Percentiles rank a stretch among this genome's conserved stretches.
Conservation (phyloP, 2,329 filamentous ascomycete genomes). For the Phyllosticta citribraziliensis region DNA sequence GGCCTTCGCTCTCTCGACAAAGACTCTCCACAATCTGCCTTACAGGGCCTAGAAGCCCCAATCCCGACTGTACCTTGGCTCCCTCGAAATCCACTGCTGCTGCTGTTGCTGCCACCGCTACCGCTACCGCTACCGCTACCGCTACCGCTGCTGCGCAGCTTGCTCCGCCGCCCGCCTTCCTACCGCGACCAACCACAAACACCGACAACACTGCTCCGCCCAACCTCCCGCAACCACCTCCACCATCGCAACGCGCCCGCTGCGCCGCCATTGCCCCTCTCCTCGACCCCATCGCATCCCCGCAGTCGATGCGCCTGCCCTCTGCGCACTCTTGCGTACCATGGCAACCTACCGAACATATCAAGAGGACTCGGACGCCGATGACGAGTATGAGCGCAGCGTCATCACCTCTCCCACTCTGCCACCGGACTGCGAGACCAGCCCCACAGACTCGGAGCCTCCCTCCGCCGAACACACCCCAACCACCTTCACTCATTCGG, state of each 20-base stretch:
- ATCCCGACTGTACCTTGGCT: background rate
- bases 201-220: conserved; percentile 5
- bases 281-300: background rate
- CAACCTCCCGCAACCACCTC: background rate
- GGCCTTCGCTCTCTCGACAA: background rate
- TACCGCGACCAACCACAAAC: conserved; percentile 2
- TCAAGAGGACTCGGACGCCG: conserved; percentile 67
- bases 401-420: conserved; percentile 58
- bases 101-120: background rate
- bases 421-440: conserved; percentile 56
- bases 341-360: conserved; percentile 42
- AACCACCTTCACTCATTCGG: conserved; percentile 63
- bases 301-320: conserved; percentile 10
- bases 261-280: background rate
- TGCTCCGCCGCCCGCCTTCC: background rate
- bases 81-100: background rate
- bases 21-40: background rate
- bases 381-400: conserved; percentile 74
- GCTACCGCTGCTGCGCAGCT: conserved; percentile 4
- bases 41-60: background rate
- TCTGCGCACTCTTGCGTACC: background rate
- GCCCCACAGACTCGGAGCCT: conserved; percentile 62
- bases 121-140: background rate
- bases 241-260: background rate
- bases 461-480: conserved; percentile 66